Conservation (phyloP, 345 rosid genomes). For the Triadica sebifera region DNA sequence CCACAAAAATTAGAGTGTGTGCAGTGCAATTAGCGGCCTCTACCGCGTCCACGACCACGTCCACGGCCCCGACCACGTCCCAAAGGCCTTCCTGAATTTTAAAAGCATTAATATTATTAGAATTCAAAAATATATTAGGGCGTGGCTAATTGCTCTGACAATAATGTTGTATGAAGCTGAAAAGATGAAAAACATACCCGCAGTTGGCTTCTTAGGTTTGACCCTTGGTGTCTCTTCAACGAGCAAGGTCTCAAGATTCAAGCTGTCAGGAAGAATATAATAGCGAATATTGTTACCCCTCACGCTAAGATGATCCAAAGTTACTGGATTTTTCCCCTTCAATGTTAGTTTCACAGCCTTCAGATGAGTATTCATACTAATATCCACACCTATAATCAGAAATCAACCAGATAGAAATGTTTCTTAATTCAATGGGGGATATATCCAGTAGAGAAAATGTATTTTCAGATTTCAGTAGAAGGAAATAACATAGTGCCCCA, state of each 20-base stretch:
- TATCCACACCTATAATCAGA: slow-evolving; percentile 71
- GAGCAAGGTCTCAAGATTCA: slow-evolving; percentile 90
- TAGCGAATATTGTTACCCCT: slow-evolving; percentile 98
- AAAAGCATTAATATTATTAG: slow-evolving; percentile 4
- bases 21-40: slow-evolving; percentile 61
- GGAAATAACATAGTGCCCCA: not conserved
- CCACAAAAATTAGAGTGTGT: slow-evolving; percentile 22
- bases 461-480: not conserved
- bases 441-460: not conserved
- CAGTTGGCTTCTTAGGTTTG: slow-evolving; percentile 94
- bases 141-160: not conserved
- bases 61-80: slow-evolving; percentile 93
- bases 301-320: slow-evolving; percentile 86
- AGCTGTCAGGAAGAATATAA: slow-evolving; percentile 98
- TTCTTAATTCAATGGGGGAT: not conserved
- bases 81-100: slow-evolving; percentile 63
- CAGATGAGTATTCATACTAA: slow-evolving; percentile 98
- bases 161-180: not conserved
- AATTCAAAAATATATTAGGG: not conserved
- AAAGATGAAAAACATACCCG: slow-evolving; percentile 48
- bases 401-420: slow-evolving; percentile 2
- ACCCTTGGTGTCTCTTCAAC: slow-evolving; percentile 95
- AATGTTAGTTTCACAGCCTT: slow-evolving; percentile 86
- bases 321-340: slow-evolving; percentile 90
- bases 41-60: slow-evolving; percentile 64